Evolutionary conservation across 1,139 yeast species (phyloP), one percentile per base, ranked within the genome.

Genomic region (Wickerhamomyces sp.): DNA sequence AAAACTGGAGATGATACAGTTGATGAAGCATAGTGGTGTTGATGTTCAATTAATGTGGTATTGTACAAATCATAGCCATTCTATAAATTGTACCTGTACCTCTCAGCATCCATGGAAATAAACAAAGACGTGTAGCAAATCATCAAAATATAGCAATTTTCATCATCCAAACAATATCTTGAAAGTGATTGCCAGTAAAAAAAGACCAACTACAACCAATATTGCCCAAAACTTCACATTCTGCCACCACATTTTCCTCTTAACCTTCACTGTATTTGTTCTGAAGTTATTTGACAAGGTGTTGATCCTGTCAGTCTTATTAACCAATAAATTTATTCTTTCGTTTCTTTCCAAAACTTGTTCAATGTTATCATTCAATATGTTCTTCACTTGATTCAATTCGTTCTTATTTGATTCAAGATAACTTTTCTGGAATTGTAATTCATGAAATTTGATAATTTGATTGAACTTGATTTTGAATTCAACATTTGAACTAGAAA

Each of bases 281-380:
- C 87, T 79, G 60, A 88, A 88, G 36, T 82, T 76, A 65, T 73
- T 78, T 0, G 93, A 78, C 27, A 81, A 72, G n/a, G 76, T 71
- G 49, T 83, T 84, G 62, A 88, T 73, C 41, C 81, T 69, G 55
- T 85, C 90, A 2, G 96, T 88, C 61, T 89, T 89, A 60, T 82
- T 84, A n/a, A 88, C 93, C 52, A 88, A 70, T 42, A 78, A 63
- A 52, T 77, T 77, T 48, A 88, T 79, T 50, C 86, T 76, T 57
- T 88, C 95, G 3, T 94, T 95, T 45, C 96, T 73, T 58, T 79
- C 82, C 58, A 88, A 67, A 5, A 88, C 67, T 56, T 76, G 78
- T 53, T 78, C 81, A 46, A 81, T 78, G 55, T 81, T 81, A 46
- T 79, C 83, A 56, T 78, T 73, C 83, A 81, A 76, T 42, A 81